A percentile compares a stretch with the other conserved stretches of the same genome.
phyloP scores from a whole-genome alignment of 2,329 filamentous ascomycete genomes.

The Capronia americana region DNA sequence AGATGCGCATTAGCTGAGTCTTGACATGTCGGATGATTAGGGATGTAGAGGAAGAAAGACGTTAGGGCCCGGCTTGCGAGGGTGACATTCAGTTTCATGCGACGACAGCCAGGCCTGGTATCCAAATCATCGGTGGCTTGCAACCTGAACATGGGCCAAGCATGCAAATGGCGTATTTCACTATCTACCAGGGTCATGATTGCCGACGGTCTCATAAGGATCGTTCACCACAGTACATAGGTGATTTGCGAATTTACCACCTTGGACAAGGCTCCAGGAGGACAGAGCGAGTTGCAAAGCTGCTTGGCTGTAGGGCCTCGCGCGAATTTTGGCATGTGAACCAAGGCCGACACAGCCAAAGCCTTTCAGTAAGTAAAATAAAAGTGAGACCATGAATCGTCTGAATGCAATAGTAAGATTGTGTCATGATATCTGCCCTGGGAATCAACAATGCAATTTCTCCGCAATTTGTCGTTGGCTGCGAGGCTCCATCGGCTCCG shows the following conservation, averaged over 20 bases:
- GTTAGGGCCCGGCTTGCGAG: not conserved
- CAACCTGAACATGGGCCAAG: not conserved
- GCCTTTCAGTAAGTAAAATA: not conserved
- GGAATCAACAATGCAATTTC: conserved; percentile 20
- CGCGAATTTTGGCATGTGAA: not conserved
- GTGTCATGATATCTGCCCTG: not conserved
- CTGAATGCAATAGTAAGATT: not conserved
- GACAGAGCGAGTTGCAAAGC: not conserved
- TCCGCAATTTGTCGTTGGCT: conserved; percentile 7
- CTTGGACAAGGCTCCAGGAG: not conserved
- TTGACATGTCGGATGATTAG: too few relatives aligned
- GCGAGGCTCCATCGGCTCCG: not conserved
- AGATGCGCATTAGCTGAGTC: too few relatives aligned
- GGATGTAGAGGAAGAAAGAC: too few relatives aligned
- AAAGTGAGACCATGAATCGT: not conserved
- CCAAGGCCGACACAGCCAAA: not conserved
- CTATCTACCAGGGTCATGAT: not conserved
- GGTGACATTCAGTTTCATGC: not conserved
- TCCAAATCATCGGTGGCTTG: not conserved
- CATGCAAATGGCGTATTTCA: not conserved
- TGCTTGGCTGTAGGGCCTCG: not conserved
- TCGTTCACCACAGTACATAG: not conserved
- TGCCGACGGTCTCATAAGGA: not conserved
- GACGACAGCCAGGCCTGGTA: not conserved
- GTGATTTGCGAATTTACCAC: not conserved